A percentile compares a stretch with the other conserved stretches of the same genome.
These are phyloP conservation scores for Microdochium nivale DNA, from an alignment of 2,329 filamentous ascomycete genomes.

Conservation along the genomic window DNA sequence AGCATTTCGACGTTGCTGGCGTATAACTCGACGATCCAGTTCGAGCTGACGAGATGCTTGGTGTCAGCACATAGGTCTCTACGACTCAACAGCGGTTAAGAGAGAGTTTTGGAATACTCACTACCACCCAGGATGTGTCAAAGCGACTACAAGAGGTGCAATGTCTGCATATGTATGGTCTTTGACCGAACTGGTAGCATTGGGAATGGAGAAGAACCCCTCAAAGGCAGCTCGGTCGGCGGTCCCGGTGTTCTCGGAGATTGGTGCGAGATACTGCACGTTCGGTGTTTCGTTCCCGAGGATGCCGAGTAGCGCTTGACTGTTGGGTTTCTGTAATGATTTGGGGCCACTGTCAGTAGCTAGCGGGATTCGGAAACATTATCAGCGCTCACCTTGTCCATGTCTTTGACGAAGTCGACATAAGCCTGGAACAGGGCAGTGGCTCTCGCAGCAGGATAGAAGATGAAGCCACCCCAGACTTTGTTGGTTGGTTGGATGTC, in stretches of 20 bases:
- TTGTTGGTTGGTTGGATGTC: constrained; percentile 4
- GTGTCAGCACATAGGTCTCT: constrained; percentile 1
- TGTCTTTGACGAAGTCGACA: constrained; percentile 7
- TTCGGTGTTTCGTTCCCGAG: constrained; percentile 23
- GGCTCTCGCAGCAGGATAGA: constrained; percentile 10
- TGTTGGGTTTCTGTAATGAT: neutral
- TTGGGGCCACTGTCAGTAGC: neutral
- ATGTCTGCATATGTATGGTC: no score
- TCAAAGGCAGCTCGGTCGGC: constrained; percentile 20
- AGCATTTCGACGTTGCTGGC: constrained; percentile 16
- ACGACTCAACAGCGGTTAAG: no score
- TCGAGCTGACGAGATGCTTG: constrained; percentile 7
- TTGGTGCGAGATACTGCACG: constrained; percentile 16
- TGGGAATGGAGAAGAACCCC: no score
- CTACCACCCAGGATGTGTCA: no score
- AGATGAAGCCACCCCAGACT: constrained; percentile 26
- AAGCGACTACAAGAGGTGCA: no score
- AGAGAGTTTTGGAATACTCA: no score
- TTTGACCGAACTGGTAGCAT: no score
- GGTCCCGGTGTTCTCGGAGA: constrained; percentile 20
- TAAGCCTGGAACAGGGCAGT: constrained; percentile 12
- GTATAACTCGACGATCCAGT: constrained; percentile 23
- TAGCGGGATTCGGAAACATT: neutral
- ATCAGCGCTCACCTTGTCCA: neutral
- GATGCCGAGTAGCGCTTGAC: constrained; percentile 14